Evolutionary conservation across 441 rosid species (phyloP), one percentile per base, ranked within the genome.

Genomic region (Adansonia grandidieri): DNA sequence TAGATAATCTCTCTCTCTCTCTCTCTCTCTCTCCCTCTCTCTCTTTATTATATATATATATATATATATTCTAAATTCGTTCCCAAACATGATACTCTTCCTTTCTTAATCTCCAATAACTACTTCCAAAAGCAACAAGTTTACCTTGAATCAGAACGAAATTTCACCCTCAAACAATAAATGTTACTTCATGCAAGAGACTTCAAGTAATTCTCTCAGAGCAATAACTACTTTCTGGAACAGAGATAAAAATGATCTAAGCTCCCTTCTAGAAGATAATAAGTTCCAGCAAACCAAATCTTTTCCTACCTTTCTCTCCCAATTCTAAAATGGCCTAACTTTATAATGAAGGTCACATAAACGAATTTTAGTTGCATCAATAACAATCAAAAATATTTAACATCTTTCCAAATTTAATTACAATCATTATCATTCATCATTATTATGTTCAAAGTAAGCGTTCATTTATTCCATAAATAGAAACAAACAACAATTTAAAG

Each of bases 91-190:
- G 13, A 50, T 70, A 51, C 45, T 24, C 56, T 50, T 51, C 45
- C 20, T 50, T 70, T 8, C 3, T 28, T 71, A 51, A 53, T 71
- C 14, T 53, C 45, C 47, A n/a, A 8, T 32, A 71, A 71, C 15
- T 28, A 71, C 5, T 15, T 51, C 62, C n/a, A 32, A 28, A 71
- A 28, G 62, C 22, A 51, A 47, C 62, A 53, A 53, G 47, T 15
- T 71, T 9, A 15, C 15, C 74, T 71, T 71, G 15, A 8, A 71
- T 28, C 47, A 71, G 62, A 51, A 51, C 60, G 6, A 71, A 32
- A 9, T 7, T 28, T n/a, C 62, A 53, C 17, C 24, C 47, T 28
- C 45, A 3, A 51, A 71, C 14, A 28, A 22, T 14, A 69, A 69
- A 13, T 14, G n/a, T 22, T 24, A 51, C 45, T 50, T 8, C 44